These are phyloP conservation scores for Papiliotrema nemorosa DNA, from an alignment of 1,284 basidiomycete genomes.

Conservation along the genomic window DNA sequence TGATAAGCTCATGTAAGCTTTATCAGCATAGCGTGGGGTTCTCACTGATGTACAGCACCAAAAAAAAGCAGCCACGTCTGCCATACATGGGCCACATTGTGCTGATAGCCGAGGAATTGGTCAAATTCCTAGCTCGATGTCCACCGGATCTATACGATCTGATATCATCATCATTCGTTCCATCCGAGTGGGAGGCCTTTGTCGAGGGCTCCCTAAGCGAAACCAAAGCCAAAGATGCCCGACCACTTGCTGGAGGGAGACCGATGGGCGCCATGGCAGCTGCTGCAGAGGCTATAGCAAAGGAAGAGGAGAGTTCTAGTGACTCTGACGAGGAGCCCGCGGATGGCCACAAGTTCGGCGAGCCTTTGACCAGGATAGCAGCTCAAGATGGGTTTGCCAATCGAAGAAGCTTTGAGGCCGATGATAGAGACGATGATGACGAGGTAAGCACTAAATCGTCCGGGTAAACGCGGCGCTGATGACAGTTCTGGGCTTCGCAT, in stretches of 20 bases:
- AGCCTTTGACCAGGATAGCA: slow-evolving; percentile 34
- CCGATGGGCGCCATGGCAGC: slow-evolving; percentile 23
- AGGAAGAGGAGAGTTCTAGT: slow-evolving; percentile 26
- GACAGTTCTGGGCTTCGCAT: slow-evolving; percentile 28
- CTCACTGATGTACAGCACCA: slow-evolving; percentile 6
- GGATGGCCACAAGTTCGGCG: slow-evolving; percentile 31
- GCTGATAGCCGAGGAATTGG: slow-evolving; percentile 61
- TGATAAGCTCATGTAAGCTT: slow-evolving; percentile 64
- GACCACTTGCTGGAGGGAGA: slow-evolving; percentile 70
- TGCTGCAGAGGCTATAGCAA: slow-evolving; percentile 10
- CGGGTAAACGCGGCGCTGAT: not conserved
- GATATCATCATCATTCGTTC: slow-evolving; percentile 64
- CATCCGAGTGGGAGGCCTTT: slow-evolving; percentile 82
- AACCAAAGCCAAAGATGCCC: slow-evolving; percentile 76
- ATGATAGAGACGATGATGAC: slow-evolving; percentile 29
- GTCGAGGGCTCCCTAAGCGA: slow-evolving; percentile 76
- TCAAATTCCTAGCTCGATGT: slow-evolving; percentile 64
- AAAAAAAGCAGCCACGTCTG: slow-evolving; percentile 70
- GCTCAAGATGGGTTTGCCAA: slow-evolving; percentile 26
- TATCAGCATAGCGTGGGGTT: not conserved
- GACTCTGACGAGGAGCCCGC: slow-evolving; percentile 28
- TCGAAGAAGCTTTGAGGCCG: slow-evolving; percentile 22
- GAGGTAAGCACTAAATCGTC: slow-evolving; percentile 15
- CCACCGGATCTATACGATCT: slow-evolving; percentile 69
- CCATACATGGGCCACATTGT: slow-evolving; percentile 98